Conservation (phyloP, 2,329 filamentous ascomycete genomes). For the Zalaria obscura region DNA sequence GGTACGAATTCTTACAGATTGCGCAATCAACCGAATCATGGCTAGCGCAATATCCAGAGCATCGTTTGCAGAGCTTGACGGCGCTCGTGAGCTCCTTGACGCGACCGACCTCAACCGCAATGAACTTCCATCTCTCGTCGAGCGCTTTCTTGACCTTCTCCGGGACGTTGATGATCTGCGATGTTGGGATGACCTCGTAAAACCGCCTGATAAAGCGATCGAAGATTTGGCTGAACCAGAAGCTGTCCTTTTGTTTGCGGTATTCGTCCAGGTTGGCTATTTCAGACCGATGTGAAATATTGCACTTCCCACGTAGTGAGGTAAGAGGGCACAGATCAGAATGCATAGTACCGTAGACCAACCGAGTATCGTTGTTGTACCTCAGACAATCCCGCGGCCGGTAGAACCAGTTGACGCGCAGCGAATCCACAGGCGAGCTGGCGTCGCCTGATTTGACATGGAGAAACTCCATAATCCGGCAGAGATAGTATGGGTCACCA, state of each 20-base stretch:
- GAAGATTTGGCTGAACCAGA: slow-evolving; percentile 96
- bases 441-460: slow-evolving; percentile 59
- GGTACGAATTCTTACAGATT: slow-evolving; percentile 86
- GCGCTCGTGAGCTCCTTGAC: slow-evolving; percentile 92
- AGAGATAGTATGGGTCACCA: slow-evolving; percentile 94
- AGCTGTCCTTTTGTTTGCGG: slow-evolving; percentile 70
- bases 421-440: slow-evolving; percentile 61
- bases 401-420: slow-evolving; percentile 98
- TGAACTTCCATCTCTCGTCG: slow-evolving; percentile 91
- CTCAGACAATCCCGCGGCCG: slow-evolving; percentile 90
- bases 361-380: slow-evolving; percentile 77
- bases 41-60: slow-evolving; percentile 79
- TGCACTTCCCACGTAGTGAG: slow-evolving; percentile 83
- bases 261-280: slow-evolving; percentile 72
- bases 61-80: slow-evolving; percentile 92
- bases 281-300: slow-evolving; percentile 77
- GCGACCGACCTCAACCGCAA: slow-evolving; percentile 84
- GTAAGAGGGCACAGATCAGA: slow-evolving; percentile 90
- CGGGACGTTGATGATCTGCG: slow-evolving; percentile 88
- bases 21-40: slow-evolving; percentile 95
- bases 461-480: slow-evolving; percentile 95
- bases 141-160: slow-evolving; percentile 89
- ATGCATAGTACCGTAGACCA: slow-evolving; percentile 96
- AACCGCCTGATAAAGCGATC: slow-evolving; percentile 97
- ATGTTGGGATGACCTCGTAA: slow-evolving; percentile 91